phyloP scores from a whole-genome alignment of 2,329 filamentous ascomycete species.

The Fusarium avenaceum region DNA sequence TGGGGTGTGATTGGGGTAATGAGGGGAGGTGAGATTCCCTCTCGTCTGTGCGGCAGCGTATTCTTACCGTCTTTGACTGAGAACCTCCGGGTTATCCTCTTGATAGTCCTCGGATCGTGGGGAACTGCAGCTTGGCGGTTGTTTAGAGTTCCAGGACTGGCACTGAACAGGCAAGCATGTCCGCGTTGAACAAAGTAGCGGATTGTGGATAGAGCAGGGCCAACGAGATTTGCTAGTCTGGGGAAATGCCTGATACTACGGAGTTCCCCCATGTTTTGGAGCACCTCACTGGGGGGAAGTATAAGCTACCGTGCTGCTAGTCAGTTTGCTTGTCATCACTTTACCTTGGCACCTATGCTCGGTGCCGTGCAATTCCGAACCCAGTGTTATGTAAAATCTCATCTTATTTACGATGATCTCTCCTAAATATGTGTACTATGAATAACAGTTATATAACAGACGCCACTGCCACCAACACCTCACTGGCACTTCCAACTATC shows the following conservation, averaged over 20 bases:
- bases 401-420: conserved; percentile 20
- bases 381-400: conserved; percentile 4
- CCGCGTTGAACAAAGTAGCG: background rate
- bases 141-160: conserved; percentile 14
- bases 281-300: conserved; percentile 15
- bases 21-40: conserved; percentile 14
- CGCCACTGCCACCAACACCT: background rate
- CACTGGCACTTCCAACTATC: conserved; percentile 31
- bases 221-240: conserved; percentile 1
- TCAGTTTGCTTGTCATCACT: conserved; percentile 24
- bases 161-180: background rate
- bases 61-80: conserved; percentile 19
- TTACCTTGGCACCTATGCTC: conserved; percentile 12
- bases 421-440: conserved; percentile 13
- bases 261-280: conserved; percentile 18
- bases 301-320: background rate
- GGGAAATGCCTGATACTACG: conserved; percentile 32
- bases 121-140: conserved; percentile 15
- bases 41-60: conserved; percentile 7
- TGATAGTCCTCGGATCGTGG: conserved; percentile 24
- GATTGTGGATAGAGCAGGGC: background rate
- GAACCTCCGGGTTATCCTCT: conserved; percentile 35
- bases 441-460: conserved; percentile 11
- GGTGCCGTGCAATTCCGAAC: conserved; percentile 10
- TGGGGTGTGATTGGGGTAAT: conserved; percentile 37